These are phyloP conservation scores for Rhodotorula sp. DNA, from an alignment of 1,284 basidiomycete genomes.

Conservation along the genomic window DNA sequence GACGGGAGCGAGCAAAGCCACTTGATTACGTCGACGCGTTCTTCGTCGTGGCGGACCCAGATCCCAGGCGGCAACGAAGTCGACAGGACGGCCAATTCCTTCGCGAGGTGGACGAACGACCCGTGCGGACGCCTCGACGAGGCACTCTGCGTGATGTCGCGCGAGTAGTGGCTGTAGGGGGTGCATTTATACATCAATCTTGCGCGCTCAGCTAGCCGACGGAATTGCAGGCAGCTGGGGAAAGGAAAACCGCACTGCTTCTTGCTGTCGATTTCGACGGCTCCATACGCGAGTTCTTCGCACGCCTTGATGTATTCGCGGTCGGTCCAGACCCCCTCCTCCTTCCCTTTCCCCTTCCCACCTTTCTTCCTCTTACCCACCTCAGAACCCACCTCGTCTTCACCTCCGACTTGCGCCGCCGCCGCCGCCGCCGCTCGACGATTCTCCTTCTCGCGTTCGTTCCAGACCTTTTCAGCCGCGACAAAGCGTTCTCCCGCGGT, in stretches of 20 bases:
- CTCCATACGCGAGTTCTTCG: slow-evolving; percentile 55
- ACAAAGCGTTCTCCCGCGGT: slow-evolving; percentile 58
- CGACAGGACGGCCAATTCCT: slow-evolving; percentile 59
- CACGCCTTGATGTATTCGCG: slow-evolving; percentile 54
- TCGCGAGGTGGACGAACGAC: slow-evolving; percentile 57
- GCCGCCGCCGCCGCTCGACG: not conserved
- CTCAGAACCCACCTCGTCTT: too few relatives aligned
- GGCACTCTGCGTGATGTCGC: slow-evolving; percentile 49
- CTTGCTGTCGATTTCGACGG: slow-evolving; percentile 39
- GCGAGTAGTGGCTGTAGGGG: slow-evolving; percentile 50
- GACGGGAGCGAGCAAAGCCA: slow-evolving; percentile 1
- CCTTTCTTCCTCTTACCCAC: slow-evolving; percentile 42
- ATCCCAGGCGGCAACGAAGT: slow-evolving; percentile 59
- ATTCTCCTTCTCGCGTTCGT: not conserved
- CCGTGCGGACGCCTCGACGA: slow-evolving; percentile 54
- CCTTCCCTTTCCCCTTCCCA: slow-evolving; percentile 47
- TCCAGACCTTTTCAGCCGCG: slow-evolving; percentile 41
- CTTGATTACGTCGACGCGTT: slow-evolving; percentile 56
- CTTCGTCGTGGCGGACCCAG: slow-evolving; percentile 60
- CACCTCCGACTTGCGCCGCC: not conserved
- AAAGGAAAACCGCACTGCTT: slow-evolving; percentile 3
- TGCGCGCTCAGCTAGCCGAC: slow-evolving; percentile 2
- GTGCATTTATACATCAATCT: too few relatives aligned
- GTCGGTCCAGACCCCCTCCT: slow-evolving; percentile 48
- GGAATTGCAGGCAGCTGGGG: not conserved